Conservation (phyloP, 176 grass and related monocot genomes). For the Oryza glumipatula region DNA sequence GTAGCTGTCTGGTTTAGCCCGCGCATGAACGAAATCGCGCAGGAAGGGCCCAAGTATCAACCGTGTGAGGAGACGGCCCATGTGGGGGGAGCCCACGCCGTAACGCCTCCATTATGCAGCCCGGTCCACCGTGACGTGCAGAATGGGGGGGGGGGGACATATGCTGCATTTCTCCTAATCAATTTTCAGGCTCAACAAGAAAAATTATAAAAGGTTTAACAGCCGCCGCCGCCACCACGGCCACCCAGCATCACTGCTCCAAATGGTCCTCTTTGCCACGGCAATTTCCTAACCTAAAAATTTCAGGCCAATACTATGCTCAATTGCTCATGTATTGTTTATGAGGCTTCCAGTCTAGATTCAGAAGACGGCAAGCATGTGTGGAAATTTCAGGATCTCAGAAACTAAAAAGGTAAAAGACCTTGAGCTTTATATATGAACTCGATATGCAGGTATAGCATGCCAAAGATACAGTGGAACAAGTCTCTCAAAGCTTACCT, state of each 20-base stretch:
- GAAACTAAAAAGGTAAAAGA: neutral
- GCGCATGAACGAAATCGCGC: neutral
- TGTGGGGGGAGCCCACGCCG: neutral
- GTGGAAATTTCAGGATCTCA: neutral
- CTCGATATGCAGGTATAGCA: neutral
- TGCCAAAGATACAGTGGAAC: neutral
- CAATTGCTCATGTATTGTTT: neutral
- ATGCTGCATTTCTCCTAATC: no score
- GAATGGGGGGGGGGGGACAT: no score
- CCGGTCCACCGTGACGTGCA: neutral
- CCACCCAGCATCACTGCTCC: neutral
- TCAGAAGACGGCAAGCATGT: neutral
- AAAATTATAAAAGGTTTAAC: neutral
- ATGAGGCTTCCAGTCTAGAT: neutral
- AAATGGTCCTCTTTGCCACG: neutral
- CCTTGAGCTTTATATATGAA: neutral
- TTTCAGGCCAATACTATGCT: neutral
- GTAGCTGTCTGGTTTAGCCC: no score
- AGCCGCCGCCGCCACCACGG: neutral
- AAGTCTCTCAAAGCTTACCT: conserved; percentile 16
- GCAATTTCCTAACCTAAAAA: neutral
- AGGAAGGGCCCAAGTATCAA: neutral
- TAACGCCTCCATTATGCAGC: neutral
- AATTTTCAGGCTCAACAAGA: no score
- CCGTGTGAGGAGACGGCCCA: neutral